Evolutionary conservation across 768 basidiomycete genomes (phyloP), one percentile per base, ranked within the genome.

Genomic region (Strobilomyces echinocephalus): DNA sequence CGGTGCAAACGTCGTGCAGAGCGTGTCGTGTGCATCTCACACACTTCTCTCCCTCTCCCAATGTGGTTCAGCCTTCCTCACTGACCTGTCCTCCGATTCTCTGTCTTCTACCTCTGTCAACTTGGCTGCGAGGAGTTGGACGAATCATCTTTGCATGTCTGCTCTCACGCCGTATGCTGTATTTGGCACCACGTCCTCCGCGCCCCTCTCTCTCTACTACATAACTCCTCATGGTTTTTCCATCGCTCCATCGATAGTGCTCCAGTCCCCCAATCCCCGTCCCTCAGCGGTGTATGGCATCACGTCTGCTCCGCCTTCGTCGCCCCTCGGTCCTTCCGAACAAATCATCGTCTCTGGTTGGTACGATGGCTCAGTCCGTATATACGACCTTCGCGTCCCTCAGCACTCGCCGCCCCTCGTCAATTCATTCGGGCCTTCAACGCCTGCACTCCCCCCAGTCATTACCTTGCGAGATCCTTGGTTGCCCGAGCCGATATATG

Each of bases 301-400:
- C 64, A 72, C 81, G 8, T 73, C 72, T 24, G 80, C 81, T 8
- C 84, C 87, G 1, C 74, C 76, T 0, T 75, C 80, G 26, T 83
- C 84, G 20, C 80, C 84, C 1, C 83, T 85, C 78, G 88, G 89
- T 4, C 70, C 79, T 2, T 86, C 87, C 4, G 81, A 86, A 16
- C 77, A 88, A 61, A 78, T 89, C 18, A 52, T 93, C 21, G 76
- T 89, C 35, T 85, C 87, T 1, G 91, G 88, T 1, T 91, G 90
- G 88, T 92, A 82, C 67, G 88, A 93, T 63, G 85, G 90, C 11
- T 66, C 76, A 45, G 85, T 89, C 33, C 77, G 80, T 35, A 77
- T 88, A 47, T 84, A 90, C 68, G 91, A 92, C 67, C 76, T 92
- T 38, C 87, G 90, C 24, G 74, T 80, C 16, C 18, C 64, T 9